Conservation (phyloP, 2,329 filamentous ascomycete genomes). For the Dactylellina drechsleri region DNA sequence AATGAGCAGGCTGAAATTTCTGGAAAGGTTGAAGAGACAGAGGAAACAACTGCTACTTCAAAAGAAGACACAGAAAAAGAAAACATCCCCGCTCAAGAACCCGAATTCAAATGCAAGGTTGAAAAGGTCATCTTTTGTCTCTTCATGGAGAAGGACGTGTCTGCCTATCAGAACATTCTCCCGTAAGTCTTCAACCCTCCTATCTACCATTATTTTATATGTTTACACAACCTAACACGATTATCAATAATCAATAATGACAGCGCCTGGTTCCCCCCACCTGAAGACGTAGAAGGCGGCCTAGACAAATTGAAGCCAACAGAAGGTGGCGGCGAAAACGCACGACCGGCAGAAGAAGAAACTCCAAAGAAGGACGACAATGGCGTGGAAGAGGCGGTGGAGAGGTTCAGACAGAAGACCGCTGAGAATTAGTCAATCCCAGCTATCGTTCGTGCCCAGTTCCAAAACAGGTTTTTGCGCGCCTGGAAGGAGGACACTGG, state of each 20-base stretch:
- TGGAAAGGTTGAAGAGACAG: background rate
- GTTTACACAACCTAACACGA: background rate
- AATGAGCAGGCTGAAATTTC: background rate
- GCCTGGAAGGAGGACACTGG: background rate
- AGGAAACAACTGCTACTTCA: background rate
- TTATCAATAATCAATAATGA: background rate
- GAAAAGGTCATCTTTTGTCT: constrained; percentile 85
- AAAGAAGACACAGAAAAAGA: constrained; percentile 2
- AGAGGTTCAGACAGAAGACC: constrained; percentile 5
- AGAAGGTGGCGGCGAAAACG: background rate
- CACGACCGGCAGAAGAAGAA: background rate
- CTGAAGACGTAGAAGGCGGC: constrained; percentile 60
- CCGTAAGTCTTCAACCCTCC: constrained; percentile 71
- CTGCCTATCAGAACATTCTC: constrained; percentile 74
- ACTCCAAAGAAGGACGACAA: constrained; percentile 9
- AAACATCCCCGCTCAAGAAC: constrained; percentile 10
- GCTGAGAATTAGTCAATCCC: constrained; percentile 29
- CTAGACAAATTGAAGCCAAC: constrained; percentile 32
- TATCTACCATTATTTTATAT: background rate
- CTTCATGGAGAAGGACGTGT: constrained; percentile 80
- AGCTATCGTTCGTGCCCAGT: background rate
- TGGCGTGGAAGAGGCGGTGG: background rate
- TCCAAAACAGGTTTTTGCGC: background rate
- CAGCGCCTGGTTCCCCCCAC: constrained; percentile 66
- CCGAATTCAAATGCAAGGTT: constrained; percentile 63